Conservation (phyloP, 257 asterid genomes). For the Mitragyna speciosa region DNA sequence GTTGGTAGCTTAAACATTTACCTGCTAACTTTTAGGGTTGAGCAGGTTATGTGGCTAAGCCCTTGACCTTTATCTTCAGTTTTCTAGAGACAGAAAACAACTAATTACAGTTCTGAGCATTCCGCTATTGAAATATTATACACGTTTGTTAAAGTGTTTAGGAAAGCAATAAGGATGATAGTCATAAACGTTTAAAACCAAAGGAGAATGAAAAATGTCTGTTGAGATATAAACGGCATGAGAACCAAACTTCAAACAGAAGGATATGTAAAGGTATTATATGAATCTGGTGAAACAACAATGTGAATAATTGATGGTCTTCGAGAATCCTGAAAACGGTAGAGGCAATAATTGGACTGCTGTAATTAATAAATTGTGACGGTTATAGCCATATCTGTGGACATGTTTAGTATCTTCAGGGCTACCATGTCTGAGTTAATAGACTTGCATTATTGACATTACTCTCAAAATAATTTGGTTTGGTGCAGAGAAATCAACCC, state of each 20-base stretch:
- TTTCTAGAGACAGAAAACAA: not conserved
- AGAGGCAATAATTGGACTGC: slow-evolving; percentile 11
- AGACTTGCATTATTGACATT: slow-evolving; percentile 17
- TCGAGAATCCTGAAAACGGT: not conserved
- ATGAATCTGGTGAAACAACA: not conserved
- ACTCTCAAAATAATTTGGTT: slow-evolving; percentile 9
- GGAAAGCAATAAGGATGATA: not conserved
- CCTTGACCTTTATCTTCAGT: not conserved
- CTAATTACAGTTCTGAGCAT: not conserved
- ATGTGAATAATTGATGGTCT: not conserved
- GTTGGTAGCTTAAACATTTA: not conserved
- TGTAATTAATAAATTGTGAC: slow-evolving; percentile 1
- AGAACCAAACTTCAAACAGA: not conserved
- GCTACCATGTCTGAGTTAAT: slow-evolving; percentile 8
- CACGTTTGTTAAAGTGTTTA: not conserved
- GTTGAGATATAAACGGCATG: not conserved
- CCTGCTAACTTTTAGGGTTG: not conserved
- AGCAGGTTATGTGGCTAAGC: not conserved
- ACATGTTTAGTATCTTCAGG: not conserved
- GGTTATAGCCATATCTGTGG: slow-evolving; percentile 7
- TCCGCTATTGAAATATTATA: not conserved
- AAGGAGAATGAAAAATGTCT: not conserved
- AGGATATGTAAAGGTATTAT: not conserved
- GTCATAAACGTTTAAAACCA: not conserved
- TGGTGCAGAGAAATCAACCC: slow-evolving; percentile 1